Evolutionary conservation across 805 yeast genomes (phyloP), one percentile per base, ranked within the genome.

Genomic region (Saturnispora bothae): DNA sequence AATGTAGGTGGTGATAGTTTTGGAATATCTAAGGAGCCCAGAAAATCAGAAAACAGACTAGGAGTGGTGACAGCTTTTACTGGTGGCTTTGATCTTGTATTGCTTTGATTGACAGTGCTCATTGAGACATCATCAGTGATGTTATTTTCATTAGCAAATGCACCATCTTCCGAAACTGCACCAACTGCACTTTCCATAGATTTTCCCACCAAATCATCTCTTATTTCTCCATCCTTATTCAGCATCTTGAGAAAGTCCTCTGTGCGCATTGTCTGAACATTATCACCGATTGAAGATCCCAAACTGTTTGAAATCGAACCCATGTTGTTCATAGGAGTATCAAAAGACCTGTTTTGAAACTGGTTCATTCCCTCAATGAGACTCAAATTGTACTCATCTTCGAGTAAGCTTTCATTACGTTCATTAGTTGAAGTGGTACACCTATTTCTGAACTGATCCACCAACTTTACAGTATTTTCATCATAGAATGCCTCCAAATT

Each of bases 401-500:
- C 42, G 4, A 28, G 16, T 7, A 15, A 13, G 15, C 31, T 28
- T 14, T 28, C 12, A 9, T 18, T 15, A 14, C 20, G 19, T 6
- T 38, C 40, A 9, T 6, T 17, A 2, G n/a, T 15, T 25, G 15
- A 36, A 17, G 4, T 17, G 16, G 26, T 19, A 10, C 13, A 18
- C 19, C 13, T 19, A 18, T 9, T 16, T 5, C 21, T 21, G 10
- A 17, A 15, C 4, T 29, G 18, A 13, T 41, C 33, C 4, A 33
- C 33, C 13, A 31, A 23, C 10, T 19, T 23, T 8, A 40, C 25
- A 10, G 41, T 38, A 1, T 39, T 38, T 1, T 33, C 35, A 28
- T 44, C 50, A 35, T 49, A 50, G 31, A 57, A 59, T 2, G 52
- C 56, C 27, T 42, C 53, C n/a, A 54, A 38, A 34, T 51, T 51